Conservation (phyloP, 345 rosid genomes). For the Conringia planisiliqua region DNA sequence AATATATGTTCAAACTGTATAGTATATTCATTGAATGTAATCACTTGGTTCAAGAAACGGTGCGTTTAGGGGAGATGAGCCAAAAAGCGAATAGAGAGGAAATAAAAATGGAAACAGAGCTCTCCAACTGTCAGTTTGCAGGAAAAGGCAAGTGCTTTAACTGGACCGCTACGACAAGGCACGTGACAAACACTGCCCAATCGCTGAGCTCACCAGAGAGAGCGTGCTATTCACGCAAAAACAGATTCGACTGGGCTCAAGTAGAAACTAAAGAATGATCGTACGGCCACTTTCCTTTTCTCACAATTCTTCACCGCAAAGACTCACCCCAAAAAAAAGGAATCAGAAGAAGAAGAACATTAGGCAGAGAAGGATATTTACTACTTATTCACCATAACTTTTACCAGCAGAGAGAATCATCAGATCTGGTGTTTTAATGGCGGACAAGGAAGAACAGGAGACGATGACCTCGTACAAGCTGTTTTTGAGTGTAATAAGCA, state of each 20-base stretch:
- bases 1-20: not conserved
- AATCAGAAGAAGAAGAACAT: not conserved
- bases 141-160: constrained; percentile 30
- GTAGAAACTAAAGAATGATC: not conserved
- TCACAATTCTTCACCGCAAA: constrained; percentile 29
- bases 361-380: constrained; percentile 3
- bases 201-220: not conserved
- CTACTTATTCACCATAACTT: not conserved
- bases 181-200: constrained; percentile 22
- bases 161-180: constrained; percentile 13
- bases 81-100: constrained; percentile 7
- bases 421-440: constrained; percentile 27
- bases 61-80: not conserved
- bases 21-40: not conserved
- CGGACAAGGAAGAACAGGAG: constrained; percentile 41
- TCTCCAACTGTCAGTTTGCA: constrained; percentile 34
- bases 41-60: constrained; percentile 5
- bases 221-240: constrained; percentile 15
- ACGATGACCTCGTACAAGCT: constrained; percentile 44
- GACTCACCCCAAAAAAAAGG: constrained; percentile 9
- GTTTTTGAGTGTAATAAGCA: constrained; percentile 71
- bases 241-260: constrained; percentile 3
- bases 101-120: constrained; percentile 27
- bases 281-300: constrained; percentile 34
- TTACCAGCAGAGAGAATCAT: constrained; percentile 22